Evolutionary conservation across 805 yeast genomes (phyloP).

Genomic region (Wickerhamomyces xylosicus): DNA sequence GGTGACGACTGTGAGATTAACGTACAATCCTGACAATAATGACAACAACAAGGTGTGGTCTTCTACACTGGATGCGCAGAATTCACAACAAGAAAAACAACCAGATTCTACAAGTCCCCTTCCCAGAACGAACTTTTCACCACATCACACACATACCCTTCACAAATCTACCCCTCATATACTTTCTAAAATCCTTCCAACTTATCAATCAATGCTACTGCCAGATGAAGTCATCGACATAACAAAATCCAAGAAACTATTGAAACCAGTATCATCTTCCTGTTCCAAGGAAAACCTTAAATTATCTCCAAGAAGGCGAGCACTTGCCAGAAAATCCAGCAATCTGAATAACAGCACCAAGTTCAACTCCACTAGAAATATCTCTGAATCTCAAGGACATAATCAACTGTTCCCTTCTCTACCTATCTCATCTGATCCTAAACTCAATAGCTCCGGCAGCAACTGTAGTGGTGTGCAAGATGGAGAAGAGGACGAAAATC

Average conservation of each 20-base stretch:
- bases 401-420: slow-evolving; percentile 1
- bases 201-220: neutral
- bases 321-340: slow-evolving; percentile 12
- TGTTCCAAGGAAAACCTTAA: slow-evolving; percentile 6
- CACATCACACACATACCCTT: too few relatives aligned
- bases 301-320: slow-evolving; percentile 15
- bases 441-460: slow-evolving; percentile 1
- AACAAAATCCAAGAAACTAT: slow-evolving; percentile 12
- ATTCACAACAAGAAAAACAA: too few relatives aligned
- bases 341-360: too few relatives aligned
- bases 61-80: too few relatives aligned
- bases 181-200: too few relatives aligned
- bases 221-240: slow-evolving; percentile 13
- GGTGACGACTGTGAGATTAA: too few relatives aligned
- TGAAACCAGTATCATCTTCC: slow-evolving; percentile 13
- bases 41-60: too few relatives aligned
- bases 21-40: too few relatives aligned
- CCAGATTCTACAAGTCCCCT: too few relatives aligned
- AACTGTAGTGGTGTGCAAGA: neutral
- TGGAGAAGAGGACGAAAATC: neutral
- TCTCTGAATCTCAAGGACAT: neutral
- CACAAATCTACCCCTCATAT: too few relatives aligned
- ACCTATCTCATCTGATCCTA: neutral
- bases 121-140: too few relatives aligned
- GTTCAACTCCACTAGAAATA: neutral